Percentiles rank a stretch among this genome's conserved stretches.
phyloP scores from a whole-genome alignment of 805 yeast species.

The Wickerhamomyces alni region DNA sequence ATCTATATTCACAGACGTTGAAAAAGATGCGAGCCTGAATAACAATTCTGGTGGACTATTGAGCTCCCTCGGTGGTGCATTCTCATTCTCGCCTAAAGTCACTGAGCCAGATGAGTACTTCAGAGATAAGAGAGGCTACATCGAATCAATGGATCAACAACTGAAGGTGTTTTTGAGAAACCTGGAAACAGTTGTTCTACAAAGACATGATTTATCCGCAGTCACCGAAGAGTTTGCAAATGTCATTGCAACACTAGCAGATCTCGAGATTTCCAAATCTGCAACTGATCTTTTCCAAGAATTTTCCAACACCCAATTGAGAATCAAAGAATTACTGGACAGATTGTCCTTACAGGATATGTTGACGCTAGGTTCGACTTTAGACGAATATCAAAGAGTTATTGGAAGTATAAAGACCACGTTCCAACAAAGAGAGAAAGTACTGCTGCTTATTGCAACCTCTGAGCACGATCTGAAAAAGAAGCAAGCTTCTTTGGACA shows the following conservation, averaged over 20 bases:
- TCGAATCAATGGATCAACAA: constrained; percentile 69
- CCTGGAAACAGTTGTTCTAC: constrained; percentile 66
- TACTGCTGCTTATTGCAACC: constrained; percentile 38
- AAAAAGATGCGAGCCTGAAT: constrained; percentile 27
- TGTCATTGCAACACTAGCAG: constrained; percentile 55
- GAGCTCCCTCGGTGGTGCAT: constrained; percentile 60
- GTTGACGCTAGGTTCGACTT: constrained; percentile 75
- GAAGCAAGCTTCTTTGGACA: constrained; percentile 41
- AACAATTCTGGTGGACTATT: constrained; percentile 48
- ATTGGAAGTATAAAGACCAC: constrained; percentile 70
- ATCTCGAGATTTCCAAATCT: constrained; percentile 65
- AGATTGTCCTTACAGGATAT: constrained; percentile 81
- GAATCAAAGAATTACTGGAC: constrained; percentile 67
- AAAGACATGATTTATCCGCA: constrained; percentile 65
- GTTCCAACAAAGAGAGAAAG: constrained; percentile 66
- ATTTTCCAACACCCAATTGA: constrained; percentile 66
- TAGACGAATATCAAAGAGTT: constrained; percentile 80
- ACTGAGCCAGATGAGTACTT: constrained; percentile 79
- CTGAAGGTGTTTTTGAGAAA: constrained; percentile 63
- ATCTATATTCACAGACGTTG: constrained; percentile 21
- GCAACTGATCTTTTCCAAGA: constrained; percentile 59
- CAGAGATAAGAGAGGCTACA: constrained; percentile 56
- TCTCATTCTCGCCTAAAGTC: constrained; percentile 61
- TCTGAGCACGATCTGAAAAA: constrained; percentile 45
- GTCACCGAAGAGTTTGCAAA: constrained; percentile 64